Evolutionary conservation across 805 yeast genomes (phyloP), one percentile per base, ranked within the genome.

Genomic region (Kluyveromyces starmeri): DNA sequence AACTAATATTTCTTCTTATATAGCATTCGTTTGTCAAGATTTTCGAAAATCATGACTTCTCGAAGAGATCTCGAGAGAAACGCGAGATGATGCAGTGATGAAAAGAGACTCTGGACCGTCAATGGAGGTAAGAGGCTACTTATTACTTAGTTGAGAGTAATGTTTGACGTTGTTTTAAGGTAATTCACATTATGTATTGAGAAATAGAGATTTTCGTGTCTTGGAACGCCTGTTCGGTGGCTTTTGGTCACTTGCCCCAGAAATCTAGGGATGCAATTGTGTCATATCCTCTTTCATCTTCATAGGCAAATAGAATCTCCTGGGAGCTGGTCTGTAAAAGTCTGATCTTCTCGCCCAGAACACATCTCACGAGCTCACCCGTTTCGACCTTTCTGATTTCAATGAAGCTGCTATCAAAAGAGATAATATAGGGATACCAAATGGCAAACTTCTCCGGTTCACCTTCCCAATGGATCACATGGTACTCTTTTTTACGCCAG

Each of bases 391-490:
- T 85, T 39, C 98, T 71, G 30, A 92, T 82, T 62, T 92, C 98
- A 55, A 92, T 84, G 48, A 92, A 86, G 39, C 75, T 80, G 13
- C 78, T 73, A 53, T 89, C 97, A 61, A 92, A 92, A 4, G 96
- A 92, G 33, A 92, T 62, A 36, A 92, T 65, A 53, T 86, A 89
- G 3, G 98, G 98, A 61, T 88, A 89, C 72, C 94, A 85, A 29
- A 92, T 68, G 12, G 96, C 94, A 57, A 92, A 85, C 41, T 79
- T 76, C 51, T 82, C 92, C 5, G 98, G 97, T 34, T 78, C 73
- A 23, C 97, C 96, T 61, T 92, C 97, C 98, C 98, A 92, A 53
- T 82, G 78, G 34, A 92, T 80, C 44, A 88, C 81, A 88, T 95
- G 88, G 34, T 84, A 89, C 28, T 92, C 84, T 43, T 88, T 75